These are phyloP conservation scores for Syzygium aromaticum DNA, from an alignment of 345 rosid species.

Conservation along the genomic window DNA sequence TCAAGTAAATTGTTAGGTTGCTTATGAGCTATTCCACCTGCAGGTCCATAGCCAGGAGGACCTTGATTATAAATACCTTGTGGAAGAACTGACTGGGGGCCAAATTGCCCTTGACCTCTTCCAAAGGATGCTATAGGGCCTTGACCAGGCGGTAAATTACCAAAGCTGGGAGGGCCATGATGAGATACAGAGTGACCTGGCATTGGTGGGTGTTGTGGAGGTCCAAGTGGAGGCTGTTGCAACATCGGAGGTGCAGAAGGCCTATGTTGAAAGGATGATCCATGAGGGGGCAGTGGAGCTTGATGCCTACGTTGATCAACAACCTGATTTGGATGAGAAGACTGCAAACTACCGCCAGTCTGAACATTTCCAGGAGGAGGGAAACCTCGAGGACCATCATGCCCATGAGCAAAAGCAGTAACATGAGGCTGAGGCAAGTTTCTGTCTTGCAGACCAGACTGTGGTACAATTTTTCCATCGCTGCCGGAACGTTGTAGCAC, in stretches of 20 bases:
- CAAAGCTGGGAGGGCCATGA: constrained; percentile 27
- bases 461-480: not conserved
- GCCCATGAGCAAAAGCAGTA: constrained; percentile 4
- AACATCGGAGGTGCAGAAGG: constrained; percentile 26
- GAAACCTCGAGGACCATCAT: constrained; percentile 15
- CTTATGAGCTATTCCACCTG: constrained; percentile 2
- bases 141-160: constrained; percentile 15
- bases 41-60: not conserved
- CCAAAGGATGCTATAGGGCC: constrained; percentile 21
- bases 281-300: constrained; percentile 8
- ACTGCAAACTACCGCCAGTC: constrained; percentile 8
- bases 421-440: constrained; percentile 5
- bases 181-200: constrained; percentile 23
- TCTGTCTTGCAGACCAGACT: not conserved
- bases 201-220: constrained; percentile 16
- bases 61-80: not conserved
- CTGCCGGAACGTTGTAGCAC: not conserved
- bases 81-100: constrained; percentile 6
- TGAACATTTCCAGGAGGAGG: constrained; percentile 20
- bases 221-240: constrained; percentile 31
- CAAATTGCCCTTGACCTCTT: constrained; percentile 24
- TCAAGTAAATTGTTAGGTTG: constrained; percentile 10
- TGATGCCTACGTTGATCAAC: constrained; percentile 18
- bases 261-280: constrained; percentile 27
- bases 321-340: not conserved